phyloP scores from a whole-genome alignment of 2,329 filamentous ascomycete genomes.

The Fusarium beomiforme region DNA sequence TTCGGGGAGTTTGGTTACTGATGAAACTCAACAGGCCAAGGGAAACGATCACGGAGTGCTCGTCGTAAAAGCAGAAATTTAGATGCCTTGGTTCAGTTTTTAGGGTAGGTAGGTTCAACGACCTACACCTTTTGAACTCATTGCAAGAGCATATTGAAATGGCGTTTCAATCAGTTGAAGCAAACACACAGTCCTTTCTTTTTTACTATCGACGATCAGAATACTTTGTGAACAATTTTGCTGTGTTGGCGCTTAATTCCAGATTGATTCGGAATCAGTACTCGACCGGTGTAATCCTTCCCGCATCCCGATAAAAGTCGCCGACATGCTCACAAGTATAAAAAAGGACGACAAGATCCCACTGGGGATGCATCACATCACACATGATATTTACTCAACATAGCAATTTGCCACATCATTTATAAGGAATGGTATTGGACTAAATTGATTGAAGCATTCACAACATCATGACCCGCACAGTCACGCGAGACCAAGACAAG shows the following conservation, averaged over 20 bases:
- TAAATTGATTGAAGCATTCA: too few species aligned
- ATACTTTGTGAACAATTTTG: not conserved
- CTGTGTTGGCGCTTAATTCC: not conserved
- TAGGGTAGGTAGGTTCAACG: not conserved
- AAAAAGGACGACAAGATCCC: fast-evolving
- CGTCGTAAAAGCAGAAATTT: not conserved
- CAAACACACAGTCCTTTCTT: fast-evolving
- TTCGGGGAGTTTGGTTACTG: too few species aligned
- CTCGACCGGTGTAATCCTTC: not conserved
- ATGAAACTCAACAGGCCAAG: not conserved
- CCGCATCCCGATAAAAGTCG: not conserved
- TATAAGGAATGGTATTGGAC: not conserved
- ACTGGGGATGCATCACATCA: fast-evolving
- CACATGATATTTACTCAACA: too few species aligned
- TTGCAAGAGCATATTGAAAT: not conserved
- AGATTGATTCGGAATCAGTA: not conserved
- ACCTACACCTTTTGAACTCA: not conserved
- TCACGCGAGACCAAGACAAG: conserved; percentile 11
- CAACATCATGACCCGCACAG: conserved; percentile 8
- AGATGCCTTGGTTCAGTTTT: not conserved
- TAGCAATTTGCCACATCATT: not conserved
- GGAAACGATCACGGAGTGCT: not conserved
- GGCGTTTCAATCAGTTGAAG: not conserved
- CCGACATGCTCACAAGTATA: not conserved
- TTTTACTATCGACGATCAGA: fast-evolving